Conservation (phyloP, 208 protist genomes). For the Leptomonas seymouri region DNA sequence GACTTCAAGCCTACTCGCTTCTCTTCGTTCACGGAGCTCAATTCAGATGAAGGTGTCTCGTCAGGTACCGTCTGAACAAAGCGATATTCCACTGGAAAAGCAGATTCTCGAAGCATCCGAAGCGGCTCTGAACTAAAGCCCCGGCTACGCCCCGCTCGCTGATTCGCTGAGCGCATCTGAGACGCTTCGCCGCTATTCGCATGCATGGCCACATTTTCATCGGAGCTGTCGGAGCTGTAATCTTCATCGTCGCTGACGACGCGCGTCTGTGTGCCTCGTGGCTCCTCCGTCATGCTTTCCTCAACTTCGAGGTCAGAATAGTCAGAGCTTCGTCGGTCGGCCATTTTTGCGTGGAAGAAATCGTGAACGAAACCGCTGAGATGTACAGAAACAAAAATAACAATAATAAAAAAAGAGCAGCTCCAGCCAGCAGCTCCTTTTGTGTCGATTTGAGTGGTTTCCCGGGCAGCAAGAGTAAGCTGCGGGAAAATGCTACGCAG, state of each 20-base stretch:
- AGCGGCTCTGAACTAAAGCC: constrained; percentile 12
- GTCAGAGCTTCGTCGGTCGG: not conserved
- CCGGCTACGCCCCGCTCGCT: constrained; percentile 10
- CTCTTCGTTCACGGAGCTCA: constrained; percentile 24
- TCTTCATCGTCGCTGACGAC: constrained; percentile 30
- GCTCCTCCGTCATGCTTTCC: constrained; percentile 3
- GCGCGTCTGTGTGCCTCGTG: constrained; percentile 9
- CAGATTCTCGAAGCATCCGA: constrained; percentile 25
- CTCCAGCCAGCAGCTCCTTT: no score
- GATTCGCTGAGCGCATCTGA: constrained; percentile 12
- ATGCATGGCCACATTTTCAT: constrained; percentile 6
- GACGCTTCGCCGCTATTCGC: not conserved
- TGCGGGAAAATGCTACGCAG: no score
- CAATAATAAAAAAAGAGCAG: no score
- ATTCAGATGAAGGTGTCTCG: constrained; percentile 13
- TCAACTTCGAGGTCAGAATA: constrained; percentile 19
- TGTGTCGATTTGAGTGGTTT: no score
- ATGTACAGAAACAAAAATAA: no score
- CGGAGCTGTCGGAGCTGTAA: constrained; percentile 42
- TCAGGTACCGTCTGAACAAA: constrained; percentile 18
- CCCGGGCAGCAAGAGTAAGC: no score
- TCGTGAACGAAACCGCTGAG: not conserved
- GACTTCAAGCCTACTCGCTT: constrained; percentile 35
- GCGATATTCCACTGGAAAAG: constrained; percentile 34
- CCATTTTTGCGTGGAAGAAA: not conserved